Evolutionary conservation across 2,329 filamentous ascomycete genomes (phyloP).

Genomic region (Cercospora canescens): DNA sequence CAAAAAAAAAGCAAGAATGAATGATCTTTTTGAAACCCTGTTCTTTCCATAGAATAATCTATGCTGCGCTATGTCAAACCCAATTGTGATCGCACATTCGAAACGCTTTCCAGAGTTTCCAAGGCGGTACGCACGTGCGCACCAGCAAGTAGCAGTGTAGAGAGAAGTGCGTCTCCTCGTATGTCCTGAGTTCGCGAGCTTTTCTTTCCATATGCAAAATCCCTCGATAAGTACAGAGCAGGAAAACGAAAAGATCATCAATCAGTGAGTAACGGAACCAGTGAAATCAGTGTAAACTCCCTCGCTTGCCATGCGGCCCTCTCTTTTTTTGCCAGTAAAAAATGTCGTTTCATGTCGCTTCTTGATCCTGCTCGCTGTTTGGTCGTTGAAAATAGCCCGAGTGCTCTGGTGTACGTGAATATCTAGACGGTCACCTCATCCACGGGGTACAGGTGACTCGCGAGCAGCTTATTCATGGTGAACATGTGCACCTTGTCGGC

Average conservation of each 20-base stretch:
- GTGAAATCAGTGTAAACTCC: background rate
- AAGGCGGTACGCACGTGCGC: background rate
- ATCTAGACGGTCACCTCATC: constrained; percentile 55
- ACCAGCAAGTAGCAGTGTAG: background rate
- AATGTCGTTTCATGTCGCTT: background rate
- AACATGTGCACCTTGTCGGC: constrained; percentile 95
- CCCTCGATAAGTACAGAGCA: background rate
- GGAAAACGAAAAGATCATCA: background rate
- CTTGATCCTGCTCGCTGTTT: background rate
- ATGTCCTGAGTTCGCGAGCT: background rate
- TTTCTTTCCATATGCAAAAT: background rate
- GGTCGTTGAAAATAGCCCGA: background rate
- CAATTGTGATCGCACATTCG: background rate
- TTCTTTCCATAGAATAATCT: background rate
- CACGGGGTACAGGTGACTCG: constrained; percentile 81
- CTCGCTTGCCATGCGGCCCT: constrained; percentile 3
- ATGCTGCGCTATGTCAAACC: background rate
- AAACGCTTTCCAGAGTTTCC: background rate
- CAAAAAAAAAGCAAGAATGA: too few relatives aligned
- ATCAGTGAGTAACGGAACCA: background rate
- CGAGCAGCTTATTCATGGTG: constrained; percentile 96
- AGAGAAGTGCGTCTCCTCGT: background rate
- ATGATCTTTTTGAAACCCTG: background rate
- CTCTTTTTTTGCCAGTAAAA: background rate
- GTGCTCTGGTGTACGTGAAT: background rate